These are phyloP conservation scores for Porphyrellus cyaneotinctus DNA, from an alignment of 768 basidiomycete genomes.

Conservation along the genomic window DNA sequence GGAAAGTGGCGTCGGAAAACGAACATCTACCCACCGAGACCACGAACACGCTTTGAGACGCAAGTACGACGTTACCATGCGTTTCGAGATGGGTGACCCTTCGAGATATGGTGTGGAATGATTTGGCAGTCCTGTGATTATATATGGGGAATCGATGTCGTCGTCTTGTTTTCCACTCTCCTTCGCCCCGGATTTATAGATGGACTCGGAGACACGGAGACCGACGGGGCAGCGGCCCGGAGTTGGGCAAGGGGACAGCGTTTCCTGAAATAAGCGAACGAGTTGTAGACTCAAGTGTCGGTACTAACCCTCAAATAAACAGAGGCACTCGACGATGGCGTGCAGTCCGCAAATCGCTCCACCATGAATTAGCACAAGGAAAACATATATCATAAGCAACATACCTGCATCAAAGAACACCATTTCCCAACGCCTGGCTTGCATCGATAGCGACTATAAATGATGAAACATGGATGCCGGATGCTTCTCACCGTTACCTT, in stretches of 20 bases:
- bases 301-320: no score
- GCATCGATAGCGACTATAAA: no score
- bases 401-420: no score
- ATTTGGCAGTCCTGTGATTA: neutral
- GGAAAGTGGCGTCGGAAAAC: constrained; percentile 87
- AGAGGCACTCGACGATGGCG: no score
- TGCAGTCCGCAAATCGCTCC: no score
- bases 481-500: no score
- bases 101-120: constrained; percentile 17
- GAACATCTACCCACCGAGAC: constrained; percentile 55
- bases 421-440: no score
- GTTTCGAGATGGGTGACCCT: constrained; percentile 57
- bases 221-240: constrained; percentile 16
- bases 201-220: neutral
- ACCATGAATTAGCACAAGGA: no score
- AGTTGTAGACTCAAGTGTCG: neutral
- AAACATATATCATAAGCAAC: no score
- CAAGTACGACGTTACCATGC: constrained; percentile 42
- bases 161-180: neutral
- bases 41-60: neutral
- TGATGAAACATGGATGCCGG: no score
- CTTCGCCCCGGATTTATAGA: neutral
- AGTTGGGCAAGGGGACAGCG: no score
- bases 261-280: neutral
- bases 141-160: neutral